These are phyloP conservation scores for Penicillium antarcticum DNA, from an alignment of 495 filamentous ascomycete species.

Conservation along the genomic window DNA sequence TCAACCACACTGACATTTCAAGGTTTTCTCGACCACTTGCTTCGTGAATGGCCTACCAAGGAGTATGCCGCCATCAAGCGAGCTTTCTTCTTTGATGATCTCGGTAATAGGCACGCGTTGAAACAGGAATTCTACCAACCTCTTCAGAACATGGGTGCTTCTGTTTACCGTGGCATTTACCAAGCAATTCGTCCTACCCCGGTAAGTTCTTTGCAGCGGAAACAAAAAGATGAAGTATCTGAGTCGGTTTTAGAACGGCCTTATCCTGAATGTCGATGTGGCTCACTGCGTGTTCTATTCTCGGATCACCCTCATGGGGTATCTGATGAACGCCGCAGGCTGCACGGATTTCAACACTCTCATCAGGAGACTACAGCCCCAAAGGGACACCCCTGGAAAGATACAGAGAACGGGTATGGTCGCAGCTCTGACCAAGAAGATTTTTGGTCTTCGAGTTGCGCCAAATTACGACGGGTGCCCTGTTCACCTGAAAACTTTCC, in stretches of 20 bases:
- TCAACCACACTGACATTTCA: slow-evolving; percentile 15
- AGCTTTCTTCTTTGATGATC: slow-evolving; percentile 62
- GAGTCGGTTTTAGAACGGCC: slow-evolving; percentile 39
- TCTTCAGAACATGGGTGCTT: slow-evolving; percentile 47
- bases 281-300: slow-evolving; percentile 41
- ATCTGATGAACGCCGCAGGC: slow-evolving; percentile 15
- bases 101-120: slow-evolving; percentile 26
- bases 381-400: slow-evolving; percentile 18
- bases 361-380: slow-evolving; percentile 13
- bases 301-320: slow-evolving; percentile 29
- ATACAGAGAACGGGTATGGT: slow-evolving; percentile 18
- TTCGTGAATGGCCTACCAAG: slow-evolving; percentile 71
- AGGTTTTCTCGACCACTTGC: slow-evolving; percentile 83
- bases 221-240: not conserved
- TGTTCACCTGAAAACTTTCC: slow-evolving; percentile 50
- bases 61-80: slow-evolving; percentile 67
- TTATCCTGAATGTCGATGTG: slow-evolving; percentile 76
- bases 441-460: slow-evolving; percentile 64
- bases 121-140: slow-evolving; percentile 7
- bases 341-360: slow-evolving; percentile 19
- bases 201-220: slow-evolving; percentile 31
- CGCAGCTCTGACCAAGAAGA: slow-evolving; percentile 35
- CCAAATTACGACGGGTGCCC: slow-evolving; percentile 57
- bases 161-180: slow-evolving; percentile 83
- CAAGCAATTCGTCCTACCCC: slow-evolving; percentile 68